phyloP scores from a whole-genome alignment of 2,329 filamentous ascomycete species.

The Alternaria brassicicola region DNA sequence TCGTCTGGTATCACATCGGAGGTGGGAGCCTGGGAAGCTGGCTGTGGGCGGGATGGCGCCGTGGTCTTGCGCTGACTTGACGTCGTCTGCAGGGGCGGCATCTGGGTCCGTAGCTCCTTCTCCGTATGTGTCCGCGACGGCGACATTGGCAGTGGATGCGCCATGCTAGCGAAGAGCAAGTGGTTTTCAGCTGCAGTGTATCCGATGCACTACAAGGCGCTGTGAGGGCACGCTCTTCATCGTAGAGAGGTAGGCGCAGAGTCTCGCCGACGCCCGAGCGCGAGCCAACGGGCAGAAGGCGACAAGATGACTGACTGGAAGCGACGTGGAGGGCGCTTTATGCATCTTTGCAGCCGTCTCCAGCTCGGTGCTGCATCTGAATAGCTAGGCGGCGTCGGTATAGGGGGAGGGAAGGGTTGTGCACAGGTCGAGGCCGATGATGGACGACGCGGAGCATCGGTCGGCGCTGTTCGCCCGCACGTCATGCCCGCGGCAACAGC shows the following conservation, averaged over 20 bases:
- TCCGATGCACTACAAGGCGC: conserved; percentile 9
- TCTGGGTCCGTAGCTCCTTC: conserved; percentile 36
- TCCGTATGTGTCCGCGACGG: conserved; percentile 29
- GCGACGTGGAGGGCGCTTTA: conserved; percentile 12
- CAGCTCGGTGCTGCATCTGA: conserved; percentile 11
- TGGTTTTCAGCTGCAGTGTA: background rate
- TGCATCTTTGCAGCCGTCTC: conserved; percentile 28
- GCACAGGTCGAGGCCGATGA: background rate
- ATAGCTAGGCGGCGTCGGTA: background rate
- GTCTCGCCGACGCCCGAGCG: conserved; percentile 25
- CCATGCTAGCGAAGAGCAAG: conserved; percentile 21
- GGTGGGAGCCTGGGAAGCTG: conserved; percentile 14
- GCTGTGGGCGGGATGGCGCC: conserved; percentile 18
- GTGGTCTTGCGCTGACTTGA: conserved; percentile 26
- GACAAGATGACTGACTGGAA: conserved; percentile 5
- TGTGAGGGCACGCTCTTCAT: conserved; percentile 25
- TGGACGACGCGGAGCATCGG: background rate
- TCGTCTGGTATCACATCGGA: conserved; percentile 22
- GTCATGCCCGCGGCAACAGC: conserved; percentile 27
- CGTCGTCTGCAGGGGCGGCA: conserved; percentile 35
- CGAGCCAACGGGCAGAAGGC: conserved; percentile 17
- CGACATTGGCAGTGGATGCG: conserved; percentile 24
- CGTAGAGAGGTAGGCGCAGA: conserved; percentile 25
- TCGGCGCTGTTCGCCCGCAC: conserved; percentile 25
- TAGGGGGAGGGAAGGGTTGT: background rate